Conservation (phyloP, 2,329 filamentous ascomycete species). For the Tetracladium maxilliforme region DNA sequence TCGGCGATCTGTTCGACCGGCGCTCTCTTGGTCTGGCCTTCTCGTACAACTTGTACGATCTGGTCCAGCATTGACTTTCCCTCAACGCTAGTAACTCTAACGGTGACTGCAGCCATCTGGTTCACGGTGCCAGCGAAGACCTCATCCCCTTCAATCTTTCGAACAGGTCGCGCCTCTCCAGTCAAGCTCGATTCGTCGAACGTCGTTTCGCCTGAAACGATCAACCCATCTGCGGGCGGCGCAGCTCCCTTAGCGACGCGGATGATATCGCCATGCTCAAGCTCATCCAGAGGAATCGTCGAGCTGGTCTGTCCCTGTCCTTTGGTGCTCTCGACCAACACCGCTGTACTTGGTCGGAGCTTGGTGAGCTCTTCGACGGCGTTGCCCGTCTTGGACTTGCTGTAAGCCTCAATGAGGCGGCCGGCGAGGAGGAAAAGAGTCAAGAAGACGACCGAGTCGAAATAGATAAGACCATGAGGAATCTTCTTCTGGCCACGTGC, state of each 20-base stretch:
- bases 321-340: conserved; percentile 43
- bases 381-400: conserved; percentile 74
- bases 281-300: conserved; percentile 32
- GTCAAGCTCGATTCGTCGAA: conserved; percentile 89
- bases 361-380: conserved; percentile 64
- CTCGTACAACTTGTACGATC: conserved; percentile 58
- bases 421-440: conserved; percentile 68
- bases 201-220: conserved; percentile 42
- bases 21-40: conserved; percentile 58
- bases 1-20: conserved; percentile 61
- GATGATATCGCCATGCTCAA: conserved; percentile 56
- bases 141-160: conserved; percentile 42
- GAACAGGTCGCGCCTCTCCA: conserved; percentile 54
- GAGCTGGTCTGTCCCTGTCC: too few relatives aligned
- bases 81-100: conserved; percentile 43
- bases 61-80: conserved; percentile 62
- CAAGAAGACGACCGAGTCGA: conserved; percentile 80
- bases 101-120: conserved; percentile 41
- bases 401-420: conserved; percentile 66
- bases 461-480: conserved; percentile 54
- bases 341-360: conserved; percentile 58
- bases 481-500: too few relatives aligned
- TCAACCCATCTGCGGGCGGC: conserved; percentile 62
- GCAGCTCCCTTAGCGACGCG: conserved; percentile 62
- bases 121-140: conserved; percentile 61